Percentiles rank a stretch among this genome's conserved stretches.
phyloP scores from a whole-genome alignment of 306 rosid species.

The Vachellia collinsii region DNA sequence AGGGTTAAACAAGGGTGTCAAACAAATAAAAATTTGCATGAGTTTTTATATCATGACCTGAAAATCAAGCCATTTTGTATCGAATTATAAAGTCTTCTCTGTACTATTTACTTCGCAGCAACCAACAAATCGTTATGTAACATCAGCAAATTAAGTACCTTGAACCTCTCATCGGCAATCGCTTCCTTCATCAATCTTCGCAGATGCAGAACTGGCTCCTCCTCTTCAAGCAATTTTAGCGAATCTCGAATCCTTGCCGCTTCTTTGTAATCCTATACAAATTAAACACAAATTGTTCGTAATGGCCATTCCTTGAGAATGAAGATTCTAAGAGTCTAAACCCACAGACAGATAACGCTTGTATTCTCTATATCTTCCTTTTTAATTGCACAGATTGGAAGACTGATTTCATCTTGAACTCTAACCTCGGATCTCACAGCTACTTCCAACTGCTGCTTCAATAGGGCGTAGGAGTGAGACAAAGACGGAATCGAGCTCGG shows the following conservation, averaged over 20 bases:
- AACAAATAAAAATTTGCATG: conserved; percentile 1
- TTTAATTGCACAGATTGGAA: not conserved
- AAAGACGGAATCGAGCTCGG: conserved; percentile 52
- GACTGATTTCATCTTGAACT: not conserved
- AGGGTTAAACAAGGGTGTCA: not conserved
- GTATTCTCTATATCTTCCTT: not conserved
- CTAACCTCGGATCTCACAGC: conserved; percentile 80
- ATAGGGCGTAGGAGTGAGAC: conserved; percentile 65
- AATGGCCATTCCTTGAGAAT: not conserved
- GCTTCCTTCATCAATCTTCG: conserved; percentile 70
- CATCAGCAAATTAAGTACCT: conserved; percentile 47
- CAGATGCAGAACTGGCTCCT: conserved; percentile 73
- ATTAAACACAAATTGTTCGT: not conserved
- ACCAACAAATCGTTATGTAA: not conserved
- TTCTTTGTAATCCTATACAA: conserved; percentile 73
- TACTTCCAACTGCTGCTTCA: conserved; percentile 78
- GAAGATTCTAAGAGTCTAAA: not conserved
- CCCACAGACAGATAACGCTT: not conserved
- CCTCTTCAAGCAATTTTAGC: conserved; percentile 63
- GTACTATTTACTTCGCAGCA: not conserved
- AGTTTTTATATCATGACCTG: not conserved
- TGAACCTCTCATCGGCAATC: conserved; percentile 66
- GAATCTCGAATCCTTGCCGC: conserved; percentile 86
- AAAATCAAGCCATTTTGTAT: not conserved
- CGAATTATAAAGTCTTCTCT: not conserved